These are phyloP conservation scores for Curvularia verruculosa DNA, from an alignment of 2,329 filamentous ascomycete species.

Conservation along the genomic window DNA sequence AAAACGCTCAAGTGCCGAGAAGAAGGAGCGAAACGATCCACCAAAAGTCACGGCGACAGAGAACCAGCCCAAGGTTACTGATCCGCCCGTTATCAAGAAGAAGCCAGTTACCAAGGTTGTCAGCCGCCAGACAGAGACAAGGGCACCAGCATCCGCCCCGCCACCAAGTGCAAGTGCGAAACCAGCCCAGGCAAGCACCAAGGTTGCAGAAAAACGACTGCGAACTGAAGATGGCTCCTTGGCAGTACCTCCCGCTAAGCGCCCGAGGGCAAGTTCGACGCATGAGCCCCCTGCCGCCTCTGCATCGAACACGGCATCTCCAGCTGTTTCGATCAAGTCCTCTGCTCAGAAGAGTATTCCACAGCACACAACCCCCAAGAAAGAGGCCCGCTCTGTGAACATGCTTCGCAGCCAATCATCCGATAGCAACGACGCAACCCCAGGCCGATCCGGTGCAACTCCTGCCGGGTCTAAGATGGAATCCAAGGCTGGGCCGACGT, in stretches of 20 bases:
- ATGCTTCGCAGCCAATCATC: conserved; percentile 47
- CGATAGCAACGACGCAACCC: conserved; percentile 45
- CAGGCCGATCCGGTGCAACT: conserved; percentile 42
- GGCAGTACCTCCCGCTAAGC: conserved; percentile 38
- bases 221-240: conserved; percentile 35
- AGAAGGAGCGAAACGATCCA: conserved; percentile 36
- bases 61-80: conserved; percentile 27
- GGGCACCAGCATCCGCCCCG: conserved; percentile 20
- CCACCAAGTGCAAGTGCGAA: conserved; percentile 17
- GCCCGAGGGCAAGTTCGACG: conserved; percentile 37
- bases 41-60: conserved; percentile 26
- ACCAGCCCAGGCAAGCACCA: conserved; percentile 17
- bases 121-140: conserved; percentile 31
- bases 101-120: conserved; percentile 38
- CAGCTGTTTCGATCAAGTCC: conserved; percentile 37
- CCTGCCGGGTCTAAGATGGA: conserved; percentile 35
- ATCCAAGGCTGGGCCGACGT: conserved; percentile 34
- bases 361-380: conserved; percentile 44
- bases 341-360: conserved; percentile 39
- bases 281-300: conserved; percentile 45
- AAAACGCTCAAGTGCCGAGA: conserved; percentile 28
- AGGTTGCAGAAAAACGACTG: conserved; percentile 44
- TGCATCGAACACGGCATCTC: conserved; percentile 36
- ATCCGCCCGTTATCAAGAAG: conserved; percentile 28
- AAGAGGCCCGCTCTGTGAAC: conserved; percentile 41